Percentiles rank a stretch among this genome's conserved stretches.
These are phyloP conservation scores for Quercus robur DNA, from an alignment of 306 rosid species.

Conservation along the genomic window DNA sequence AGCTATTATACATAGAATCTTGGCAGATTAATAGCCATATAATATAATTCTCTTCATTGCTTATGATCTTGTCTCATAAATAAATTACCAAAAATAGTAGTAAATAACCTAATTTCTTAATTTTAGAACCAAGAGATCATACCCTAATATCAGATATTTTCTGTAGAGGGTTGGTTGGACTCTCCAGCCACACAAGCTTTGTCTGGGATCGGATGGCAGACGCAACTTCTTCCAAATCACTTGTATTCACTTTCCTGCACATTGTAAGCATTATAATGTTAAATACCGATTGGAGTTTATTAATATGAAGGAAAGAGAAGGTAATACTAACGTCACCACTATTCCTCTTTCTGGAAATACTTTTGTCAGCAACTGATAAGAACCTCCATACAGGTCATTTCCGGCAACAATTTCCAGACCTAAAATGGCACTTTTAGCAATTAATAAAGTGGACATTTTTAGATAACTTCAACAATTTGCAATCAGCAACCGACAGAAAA, in stretches of 20 bases:
- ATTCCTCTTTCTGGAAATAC: slow-evolving; percentile 74
- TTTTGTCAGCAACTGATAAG: slow-evolving; percentile 74
- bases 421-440: slow-evolving; percentile 26
- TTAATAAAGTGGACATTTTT: slow-evolving; percentile 6
- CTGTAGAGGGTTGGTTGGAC: slow-evolving; percentile 85
- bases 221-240: slow-evolving; percentile 75
- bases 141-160: slow-evolving; percentile 82
- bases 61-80: background rate
- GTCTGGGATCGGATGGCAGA: slow-evolving; percentile 72
- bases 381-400: slow-evolving; percentile 86
- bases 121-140: slow-evolving; percentile 30
- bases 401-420: slow-evolving; percentile 92
- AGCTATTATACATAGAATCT: slow-evolving; percentile 8
- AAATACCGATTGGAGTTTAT: slow-evolving; percentile 7
- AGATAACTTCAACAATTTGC: slow-evolving; percentile 14
- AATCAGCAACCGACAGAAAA: background rate
- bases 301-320: slow-evolving; percentile 19
- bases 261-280: slow-evolving; percentile 23
- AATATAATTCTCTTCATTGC: background rate
- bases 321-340: slow-evolving; percentile 73
- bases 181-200: slow-evolving; percentile 96
- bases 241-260: slow-evolving; percentile 75
- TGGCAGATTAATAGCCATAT: background rate
- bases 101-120: slow-evolving; percentile 2
- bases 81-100: background rate